These are phyloP conservation scores for Asterophora parasitica DNA, from an alignment of 768 basidiomycete species.

Conservation along the genomic window DNA sequence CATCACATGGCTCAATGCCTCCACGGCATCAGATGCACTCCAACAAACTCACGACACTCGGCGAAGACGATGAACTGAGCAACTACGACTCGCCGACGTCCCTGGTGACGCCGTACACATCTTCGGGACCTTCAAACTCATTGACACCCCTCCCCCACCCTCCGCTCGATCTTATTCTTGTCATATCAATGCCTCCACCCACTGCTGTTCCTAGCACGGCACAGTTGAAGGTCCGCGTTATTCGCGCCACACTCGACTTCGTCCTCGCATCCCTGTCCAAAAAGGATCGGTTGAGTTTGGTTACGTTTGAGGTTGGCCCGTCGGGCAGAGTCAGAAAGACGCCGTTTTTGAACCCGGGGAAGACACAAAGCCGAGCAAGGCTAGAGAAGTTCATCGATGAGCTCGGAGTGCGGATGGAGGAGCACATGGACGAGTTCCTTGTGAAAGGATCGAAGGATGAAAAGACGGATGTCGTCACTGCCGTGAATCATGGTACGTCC, in stretches of 20 bases:
- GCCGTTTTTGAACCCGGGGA: slow-evolving; percentile 80
- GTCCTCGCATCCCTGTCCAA: slow-evolving; percentile 69
- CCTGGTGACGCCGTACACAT: slow-evolving; percentile 66
- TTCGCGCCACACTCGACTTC: slow-evolving; percentile 86
- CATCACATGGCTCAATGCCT: slow-evolving; percentile 57
- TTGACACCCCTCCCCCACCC: slow-evolving; percentile 81
- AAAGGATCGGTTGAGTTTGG: slow-evolving; percentile 81
- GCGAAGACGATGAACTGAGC: slow-evolving; percentile 65
- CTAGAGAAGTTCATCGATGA: slow-evolving; percentile 78
- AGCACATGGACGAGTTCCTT: slow-evolving; percentile 46
- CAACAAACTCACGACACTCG: slow-evolving; percentile 60
- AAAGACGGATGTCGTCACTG: slow-evolving; percentile 95
- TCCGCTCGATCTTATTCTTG: slow-evolving; percentile 86
- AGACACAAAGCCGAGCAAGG: slow-evolving; percentile 61
- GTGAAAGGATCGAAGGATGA: slow-evolving; percentile 81
- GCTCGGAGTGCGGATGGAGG: slow-evolving; percentile 42
- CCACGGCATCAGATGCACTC: slow-evolving; percentile 31
- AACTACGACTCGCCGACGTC: slow-evolving; percentile 54
- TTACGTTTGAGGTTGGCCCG: slow-evolving; percentile 87
- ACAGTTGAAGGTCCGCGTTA: slow-evolving; percentile 82
- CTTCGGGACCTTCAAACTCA: slow-evolving; percentile 73
- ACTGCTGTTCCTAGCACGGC: slow-evolving; percentile 71
- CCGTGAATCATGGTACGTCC: slow-evolving; percentile 84
- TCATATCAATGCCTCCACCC: slow-evolving; percentile 80
- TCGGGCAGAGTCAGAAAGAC: slow-evolving; percentile 85